These are phyloP conservation scores for Yamagishiella unicocca DNA, from an alignment of 139 green algal species.

Conservation along the genomic window DNA sequence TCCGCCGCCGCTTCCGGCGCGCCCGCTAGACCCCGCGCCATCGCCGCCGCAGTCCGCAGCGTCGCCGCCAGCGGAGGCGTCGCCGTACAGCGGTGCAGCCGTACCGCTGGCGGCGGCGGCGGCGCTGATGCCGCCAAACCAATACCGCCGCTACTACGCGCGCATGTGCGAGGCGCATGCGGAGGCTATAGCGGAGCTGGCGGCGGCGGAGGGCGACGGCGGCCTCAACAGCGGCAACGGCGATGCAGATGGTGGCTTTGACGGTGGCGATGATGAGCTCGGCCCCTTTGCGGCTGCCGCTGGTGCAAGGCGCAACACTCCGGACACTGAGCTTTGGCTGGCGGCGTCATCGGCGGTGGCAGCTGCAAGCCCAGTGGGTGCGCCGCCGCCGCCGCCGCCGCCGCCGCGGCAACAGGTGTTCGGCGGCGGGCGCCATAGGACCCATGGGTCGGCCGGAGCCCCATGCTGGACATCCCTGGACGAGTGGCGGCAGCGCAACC, in stretches of 20 bases:
- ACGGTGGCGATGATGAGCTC: not conserved
- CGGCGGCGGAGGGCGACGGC: not conserved
- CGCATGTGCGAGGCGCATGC: conserved; percentile 39
- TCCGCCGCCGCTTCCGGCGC: too few species aligned
- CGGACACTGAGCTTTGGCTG: not conserved
- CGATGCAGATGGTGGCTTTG: not conserved
- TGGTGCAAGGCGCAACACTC: not conserved
- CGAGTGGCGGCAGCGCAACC: conserved; percentile 27
- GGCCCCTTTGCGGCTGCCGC: too few species aligned
- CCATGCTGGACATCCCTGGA: conserved; percentile 30
- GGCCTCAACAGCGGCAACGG: not conserved
- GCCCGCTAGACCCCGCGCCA: not conserved
- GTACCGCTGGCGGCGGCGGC: conserved; percentile 30
- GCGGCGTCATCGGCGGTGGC: not conserved
- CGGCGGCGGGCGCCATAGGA: not conserved
- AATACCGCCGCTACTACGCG: conserved; percentile 24
- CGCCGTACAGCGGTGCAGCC: not conserved
- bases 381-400: conserved; percentile 13
- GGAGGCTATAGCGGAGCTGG: conserved; percentile 30
- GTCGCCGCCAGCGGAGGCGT: not conserved
- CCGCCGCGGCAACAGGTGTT: not conserved
- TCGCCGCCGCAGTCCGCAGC: not conserved
- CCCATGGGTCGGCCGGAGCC: not conserved
- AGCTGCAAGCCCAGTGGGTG: not conserved
- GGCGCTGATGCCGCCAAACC: conserved; percentile 1